Conservation (phyloP, 2,329 filamentous ascomycete genomes). For the Clarireedia hainanense region DNA sequence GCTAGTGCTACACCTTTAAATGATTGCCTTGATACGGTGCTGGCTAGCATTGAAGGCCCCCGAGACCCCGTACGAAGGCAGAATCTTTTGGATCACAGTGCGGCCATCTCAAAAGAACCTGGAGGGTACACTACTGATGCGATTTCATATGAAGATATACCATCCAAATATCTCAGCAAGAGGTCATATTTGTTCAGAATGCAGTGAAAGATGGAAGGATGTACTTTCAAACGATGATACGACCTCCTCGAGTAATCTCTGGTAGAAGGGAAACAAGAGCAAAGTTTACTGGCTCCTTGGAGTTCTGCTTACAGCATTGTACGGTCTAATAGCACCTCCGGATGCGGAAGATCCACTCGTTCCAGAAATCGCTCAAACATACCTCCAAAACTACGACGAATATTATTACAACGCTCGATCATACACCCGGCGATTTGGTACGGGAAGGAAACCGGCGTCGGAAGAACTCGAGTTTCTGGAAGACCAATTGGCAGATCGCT, state of each 20-base stretch:
- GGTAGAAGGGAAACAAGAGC: too few relatives aligned
- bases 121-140: neutral
- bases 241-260: too few relatives aligned
- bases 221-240: too few relatives aligned
- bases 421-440: too few relatives aligned
- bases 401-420: neutral
- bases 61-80: constrained; percentile 23
- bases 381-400: constrained; percentile 13
- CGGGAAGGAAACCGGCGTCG: too few relatives aligned
- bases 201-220: too few relatives aligned
- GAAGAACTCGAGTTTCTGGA: too few relatives aligned
- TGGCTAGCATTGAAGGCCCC: constrained; percentile 24
- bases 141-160: constrained; percentile 18
- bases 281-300: too few relatives aligned
- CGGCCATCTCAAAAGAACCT: constrained; percentile 7
- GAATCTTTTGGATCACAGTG: constrained; percentile 21
- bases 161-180: constrained; percentile 17
- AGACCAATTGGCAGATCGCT: too few relatives aligned
- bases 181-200: too few relatives aligned
- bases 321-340: constrained; percentile 16
- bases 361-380: constrained; percentile 21
- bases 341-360: constrained; percentile 19
- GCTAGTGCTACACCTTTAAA: constrained; percentile 17
- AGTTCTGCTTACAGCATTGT: constrained; percentile 11
- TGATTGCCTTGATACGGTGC: constrained; percentile 16